Base-by-base conservation (phyloP, 306 rosid genomes). In the Mimosa bimucronata region DNA sequence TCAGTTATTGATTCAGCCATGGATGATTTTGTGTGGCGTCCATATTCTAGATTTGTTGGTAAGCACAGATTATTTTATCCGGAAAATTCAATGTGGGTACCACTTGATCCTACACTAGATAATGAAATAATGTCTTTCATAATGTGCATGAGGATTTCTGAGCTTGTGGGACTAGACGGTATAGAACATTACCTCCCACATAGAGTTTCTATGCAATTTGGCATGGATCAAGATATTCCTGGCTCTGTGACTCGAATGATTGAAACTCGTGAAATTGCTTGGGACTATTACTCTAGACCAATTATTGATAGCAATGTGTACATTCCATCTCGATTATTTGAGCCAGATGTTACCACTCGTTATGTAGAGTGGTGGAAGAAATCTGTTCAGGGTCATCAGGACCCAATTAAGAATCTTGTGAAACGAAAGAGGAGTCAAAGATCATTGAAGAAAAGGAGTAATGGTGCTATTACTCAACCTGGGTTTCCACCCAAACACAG, bases 11-110 rank as follows among this genome's bases (percentile, higher is more conserved):
- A 88, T 67, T 62, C 75, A 3, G 79, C 85, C 0, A 65, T 41
- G 7, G 82, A 76, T 34, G 71, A 75, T 41, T 88, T 88, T 71
- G 16, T 69, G 18, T 87, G 89, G 94, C 87, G 87, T 19, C 90
- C 91, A 37, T 87, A 90, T 77, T 78, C 83, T 55, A 76, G n/a
- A 61, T 31, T 12, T 71, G 75, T 61, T 18, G 26, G 44, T 38
- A 82, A 80, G 21, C 62, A 66, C 70, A 41, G 23, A 15, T 45
- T 45, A 34, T 81, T 80, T 76, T 84, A 80, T 61, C 60, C 79
- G 4, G 83, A 84, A 1, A 52, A 77, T 26, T 91, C 83, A 48
- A 38, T 13, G 14, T 80, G 28, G 77, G 62, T 84, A 30, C 70
- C 45, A 23, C 18, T 74, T 71, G 83, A 67, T 30, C 2, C 46